phyloP scores from a whole-genome alignment of 805 yeast species.

The Saturnispora bothae region DNA sequence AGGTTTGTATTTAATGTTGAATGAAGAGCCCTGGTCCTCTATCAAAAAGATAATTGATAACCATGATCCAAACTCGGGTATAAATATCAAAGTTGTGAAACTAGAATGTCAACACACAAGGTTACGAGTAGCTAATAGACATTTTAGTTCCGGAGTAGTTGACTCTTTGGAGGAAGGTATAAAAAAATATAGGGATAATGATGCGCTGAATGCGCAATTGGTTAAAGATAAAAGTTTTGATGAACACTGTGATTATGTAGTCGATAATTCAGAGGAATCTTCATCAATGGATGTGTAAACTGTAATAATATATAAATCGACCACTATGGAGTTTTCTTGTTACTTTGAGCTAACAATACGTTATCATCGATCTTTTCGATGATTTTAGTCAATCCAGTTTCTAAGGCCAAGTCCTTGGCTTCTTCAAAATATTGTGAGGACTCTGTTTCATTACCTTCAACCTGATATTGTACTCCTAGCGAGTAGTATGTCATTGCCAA shows the following conservation, averaged over 20 bases:
- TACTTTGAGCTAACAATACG: not conserved
- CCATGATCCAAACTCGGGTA: conserved; percentile 1
- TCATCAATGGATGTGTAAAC: too few species aligned
- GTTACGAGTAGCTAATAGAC: conserved; percentile 55
- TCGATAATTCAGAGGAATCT: conserved; percentile 14
- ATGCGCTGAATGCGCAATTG: conserved; percentile 48
- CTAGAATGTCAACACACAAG: conserved; percentile 27
- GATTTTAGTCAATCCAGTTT: conserved; percentile 53
- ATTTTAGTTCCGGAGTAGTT: conserved; percentile 48
- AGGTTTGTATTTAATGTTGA: conserved; percentile 61
- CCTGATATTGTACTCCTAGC: conserved; percentile 68
- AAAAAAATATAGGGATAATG: conserved; percentile 43
- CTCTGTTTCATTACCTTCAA: conserved; percentile 40
- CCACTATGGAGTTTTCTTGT: not conserved
- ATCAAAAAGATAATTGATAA: conserved; percentile 29
- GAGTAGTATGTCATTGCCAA: conserved; percentile 77
- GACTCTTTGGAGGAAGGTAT: conserved; percentile 38
- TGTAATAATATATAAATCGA: not conserved
- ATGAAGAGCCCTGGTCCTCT: conserved; percentile 48
- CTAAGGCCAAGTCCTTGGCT: conserved; percentile 59
- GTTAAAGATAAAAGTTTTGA: conserved; percentile 14
- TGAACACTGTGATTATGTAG: conserved; percentile 14
- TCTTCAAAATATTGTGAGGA: conserved; percentile 58
- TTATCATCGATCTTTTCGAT: conserved; percentile 58
- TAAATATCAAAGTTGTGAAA: conserved; percentile 24